These are phyloP conservation scores for Raphanus hybrid DNA, from an alignment of 441 rosid genomes.

Conservation along the genomic window DNA sequence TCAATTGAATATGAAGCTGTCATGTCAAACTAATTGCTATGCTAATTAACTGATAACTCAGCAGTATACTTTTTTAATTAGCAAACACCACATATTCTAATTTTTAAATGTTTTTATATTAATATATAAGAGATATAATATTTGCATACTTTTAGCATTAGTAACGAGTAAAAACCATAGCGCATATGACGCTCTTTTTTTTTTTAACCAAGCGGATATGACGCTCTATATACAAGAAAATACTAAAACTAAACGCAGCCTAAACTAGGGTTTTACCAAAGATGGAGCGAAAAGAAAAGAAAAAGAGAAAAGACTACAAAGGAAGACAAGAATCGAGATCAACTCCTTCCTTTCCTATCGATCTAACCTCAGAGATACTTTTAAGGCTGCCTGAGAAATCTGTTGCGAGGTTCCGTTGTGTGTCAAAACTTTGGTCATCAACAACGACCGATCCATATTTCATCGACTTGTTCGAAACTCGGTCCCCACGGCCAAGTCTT, in stretches of 20 bases:
- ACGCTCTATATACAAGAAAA: too few relatives aligned
- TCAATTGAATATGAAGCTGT: too few relatives aligned
- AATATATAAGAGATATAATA: too few relatives aligned
- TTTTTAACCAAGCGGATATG: too few relatives aligned
- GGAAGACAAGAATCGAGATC: background rate
- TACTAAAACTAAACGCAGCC: background rate
- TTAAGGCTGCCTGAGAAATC: slow-evolving; percentile 6
- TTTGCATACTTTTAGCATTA: too few relatives aligned
- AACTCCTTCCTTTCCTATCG: background rate
- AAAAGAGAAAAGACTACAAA: background rate
- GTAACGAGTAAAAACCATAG: too few relatives aligned
- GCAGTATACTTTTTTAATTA: too few relatives aligned
- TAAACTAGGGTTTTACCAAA: background rate
- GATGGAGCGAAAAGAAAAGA: background rate
- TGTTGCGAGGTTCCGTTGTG: slow-evolving; percentile 7
- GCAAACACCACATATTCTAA: too few relatives aligned
- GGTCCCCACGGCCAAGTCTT: background rate
- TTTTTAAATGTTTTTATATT: too few relatives aligned
- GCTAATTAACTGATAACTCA: too few relatives aligned
- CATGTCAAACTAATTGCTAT: too few relatives aligned
- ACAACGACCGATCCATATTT: background rate
- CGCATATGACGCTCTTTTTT: too few relatives aligned
- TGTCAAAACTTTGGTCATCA: slow-evolving; percentile 22
- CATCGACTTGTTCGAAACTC: slow-evolving; percentile 7
- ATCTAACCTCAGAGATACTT: slow-evolving; percentile 1